phyloP scores from a whole-genome alignment of 768 basidiomycete genomes.

The Mycena epipterygia region DNA sequence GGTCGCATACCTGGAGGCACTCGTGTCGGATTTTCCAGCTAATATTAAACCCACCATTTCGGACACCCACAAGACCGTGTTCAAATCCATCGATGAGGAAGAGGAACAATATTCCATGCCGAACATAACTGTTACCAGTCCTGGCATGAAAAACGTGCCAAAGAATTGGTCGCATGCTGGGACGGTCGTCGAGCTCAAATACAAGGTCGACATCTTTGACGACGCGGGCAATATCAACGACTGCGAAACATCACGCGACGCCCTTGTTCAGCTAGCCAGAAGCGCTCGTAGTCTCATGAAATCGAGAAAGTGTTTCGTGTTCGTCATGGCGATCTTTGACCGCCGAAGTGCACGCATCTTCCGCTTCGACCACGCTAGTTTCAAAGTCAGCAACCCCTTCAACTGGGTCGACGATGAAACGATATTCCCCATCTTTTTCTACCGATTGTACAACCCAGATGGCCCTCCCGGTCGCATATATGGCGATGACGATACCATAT shows the following conservation, averaged over 20 bases:
- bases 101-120: background rate
- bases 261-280: conserved; percentile 10
- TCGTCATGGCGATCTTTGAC: conserved; percentile 4
- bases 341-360: conserved; percentile 4
- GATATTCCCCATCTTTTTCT: conserved; percentile 24
- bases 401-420: background rate
- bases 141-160: background rate
- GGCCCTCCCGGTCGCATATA: background rate
- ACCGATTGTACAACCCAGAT: conserved; percentile 22
- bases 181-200: conserved; percentile 6
- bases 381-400: conserved; percentile 17
- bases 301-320: conserved; percentile 11
- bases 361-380: conserved; percentile 27
- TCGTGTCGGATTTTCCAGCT: background rate
- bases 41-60: background rate
- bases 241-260: background rate
- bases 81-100: background rate
- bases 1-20: background rate
- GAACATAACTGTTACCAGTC: background rate
- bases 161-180: conserved; percentile 1
- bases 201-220: conserved; percentile 6
- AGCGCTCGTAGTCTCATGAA: conserved; percentile 23
- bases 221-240: background rate
- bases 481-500: conserved; percentile 17
- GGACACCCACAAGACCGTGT: background rate